Evolutionary conservation across 2,329 filamentous ascomycete genomes (phyloP), one percentile per base, ranked within the genome.

Genomic region (Arthrinium phaeospermum): DNA sequence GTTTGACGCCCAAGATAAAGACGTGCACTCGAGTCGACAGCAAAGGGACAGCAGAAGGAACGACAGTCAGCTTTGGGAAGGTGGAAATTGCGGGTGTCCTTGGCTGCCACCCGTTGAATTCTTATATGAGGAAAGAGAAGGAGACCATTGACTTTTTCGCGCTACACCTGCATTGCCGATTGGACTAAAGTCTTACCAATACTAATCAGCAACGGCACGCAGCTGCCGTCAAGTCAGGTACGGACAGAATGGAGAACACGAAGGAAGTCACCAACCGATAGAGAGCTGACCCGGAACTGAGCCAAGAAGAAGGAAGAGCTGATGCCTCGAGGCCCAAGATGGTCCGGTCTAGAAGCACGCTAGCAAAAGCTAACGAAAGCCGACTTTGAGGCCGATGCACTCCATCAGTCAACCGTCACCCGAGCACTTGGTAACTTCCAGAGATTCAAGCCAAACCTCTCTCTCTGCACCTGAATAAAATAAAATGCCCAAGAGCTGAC

Each of bases 201-300:
- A 64, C 53, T n/a, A 41, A 64, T 12, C 34, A 64, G 10, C 37
- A 41, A 41, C 37, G 37, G 37, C 37, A 41, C 37, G 37, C 37
- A 41, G 34, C 34, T 22, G 30, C 57, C 19, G 30, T 34, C 57
- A 41, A 37, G 19, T 41, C 57, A 41, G 57, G 57, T 64, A 41
- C 57, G 14, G 19, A 41, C 57, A 6, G 19, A 30, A 22, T 41
- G 30, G 30, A 41, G 41, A 14, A 41, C 37, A 8, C 10, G 37
- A 41, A 64, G 34, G 57, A 64, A 64, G 57, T 22, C 53, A 57
- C 27, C 51, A 57, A 57, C 24, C 51, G 51, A 57, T 30, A 30
- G 45, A 22, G 45, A 49, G 46, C 24, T 57, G 51, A 57, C 51
- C 51, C 49, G 49, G 49, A 14, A 10, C 24, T 24, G 49, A 53